phyloP scores from a whole-genome alignment of 352 stramenopile species.

The Phytopythium sindhum region DNA sequence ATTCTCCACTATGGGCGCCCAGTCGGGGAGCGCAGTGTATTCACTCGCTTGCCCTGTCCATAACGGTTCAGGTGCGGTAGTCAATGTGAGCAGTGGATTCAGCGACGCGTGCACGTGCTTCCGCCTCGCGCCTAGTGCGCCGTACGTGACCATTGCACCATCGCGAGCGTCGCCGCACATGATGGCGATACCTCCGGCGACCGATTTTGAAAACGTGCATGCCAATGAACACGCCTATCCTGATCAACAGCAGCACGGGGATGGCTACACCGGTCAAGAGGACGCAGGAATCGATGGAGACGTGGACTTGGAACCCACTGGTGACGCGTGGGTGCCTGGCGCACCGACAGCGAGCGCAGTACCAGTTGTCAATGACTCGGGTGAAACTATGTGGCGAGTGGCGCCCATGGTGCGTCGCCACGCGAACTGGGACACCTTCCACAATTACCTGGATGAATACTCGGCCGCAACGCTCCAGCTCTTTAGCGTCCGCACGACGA shows the following conservation, averaged over 20 bases:
- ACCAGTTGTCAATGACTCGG: conserved; percentile 17
- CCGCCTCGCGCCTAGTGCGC: conserved; percentile 18
- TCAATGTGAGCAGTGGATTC: not conserved
- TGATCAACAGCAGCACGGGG: not conserved
- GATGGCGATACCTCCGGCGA: not conserved
- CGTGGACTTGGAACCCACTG: not conserved
- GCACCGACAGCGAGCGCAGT: conserved; percentile 14
- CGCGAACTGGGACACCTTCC: conserved; percentile 51
- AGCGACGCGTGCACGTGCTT: conserved; percentile 33
- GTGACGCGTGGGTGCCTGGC: conserved; percentile 13
- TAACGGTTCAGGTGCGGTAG: conserved; percentile 5
- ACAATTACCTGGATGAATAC: conserved; percentile 57
- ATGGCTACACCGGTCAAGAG: not conserved
- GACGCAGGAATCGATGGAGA: not conserved
- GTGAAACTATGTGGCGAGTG: conserved; percentile 40
- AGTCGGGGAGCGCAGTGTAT: conserved; percentile 18
- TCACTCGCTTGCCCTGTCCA: conserved; percentile 27
- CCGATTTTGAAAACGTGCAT: not conserved
- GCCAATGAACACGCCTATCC: not conserved
- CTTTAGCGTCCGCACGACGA: conserved; percentile 73
- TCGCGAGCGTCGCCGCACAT: conserved; percentile 11
- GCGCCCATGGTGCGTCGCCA: conserved; percentile 46
- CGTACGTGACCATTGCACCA: conserved; percentile 27
- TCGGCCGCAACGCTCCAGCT: conserved; percentile 61
- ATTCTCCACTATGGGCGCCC: not conserved